These are phyloP conservation scores for Boletus chippewaensis DNA, from an alignment of 1,284 basidiomycete species.

Conservation along the genomic window DNA sequence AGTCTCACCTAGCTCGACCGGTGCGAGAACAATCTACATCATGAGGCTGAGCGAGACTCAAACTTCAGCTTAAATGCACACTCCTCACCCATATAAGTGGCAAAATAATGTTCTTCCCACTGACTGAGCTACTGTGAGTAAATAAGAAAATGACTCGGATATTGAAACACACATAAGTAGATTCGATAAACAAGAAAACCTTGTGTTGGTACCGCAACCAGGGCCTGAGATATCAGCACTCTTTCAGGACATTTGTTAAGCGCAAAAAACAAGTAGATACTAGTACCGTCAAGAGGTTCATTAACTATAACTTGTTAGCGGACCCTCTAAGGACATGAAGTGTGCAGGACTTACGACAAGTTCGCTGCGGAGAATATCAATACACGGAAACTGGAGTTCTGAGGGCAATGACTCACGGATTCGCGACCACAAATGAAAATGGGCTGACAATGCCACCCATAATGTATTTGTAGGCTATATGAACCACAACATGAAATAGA, in stretches of 20 bases:
- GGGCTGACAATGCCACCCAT: neutral
- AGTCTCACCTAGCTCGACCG: conserved; percentile 6
- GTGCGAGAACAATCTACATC: neutral
- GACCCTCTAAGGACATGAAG: neutral
- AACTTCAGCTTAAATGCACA: neutral
- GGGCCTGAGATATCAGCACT: neutral
- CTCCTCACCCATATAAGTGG: neutral
- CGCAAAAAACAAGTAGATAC: no score
- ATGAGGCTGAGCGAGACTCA: neutral
- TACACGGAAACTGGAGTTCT: neutral
- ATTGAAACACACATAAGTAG: neutral
- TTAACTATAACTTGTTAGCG: no score
- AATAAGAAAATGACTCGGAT: neutral
- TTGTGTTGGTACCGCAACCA: neutral
- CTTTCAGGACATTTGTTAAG: neutral
- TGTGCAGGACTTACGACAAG: neutral
- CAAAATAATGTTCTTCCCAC: neutral
- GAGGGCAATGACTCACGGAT: neutral
- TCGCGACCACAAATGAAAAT: neutral
- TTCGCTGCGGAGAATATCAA: neutral
- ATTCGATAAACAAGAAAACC: conserved; percentile 1
- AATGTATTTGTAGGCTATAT: neutral
- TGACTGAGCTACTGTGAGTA: neutral
- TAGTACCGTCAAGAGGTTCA: no score
- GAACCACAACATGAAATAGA: neutral